Base-by-base conservation (phyloP, 768 basidiomycete genomes). In the Ephemerocybe angulata region DNA sequence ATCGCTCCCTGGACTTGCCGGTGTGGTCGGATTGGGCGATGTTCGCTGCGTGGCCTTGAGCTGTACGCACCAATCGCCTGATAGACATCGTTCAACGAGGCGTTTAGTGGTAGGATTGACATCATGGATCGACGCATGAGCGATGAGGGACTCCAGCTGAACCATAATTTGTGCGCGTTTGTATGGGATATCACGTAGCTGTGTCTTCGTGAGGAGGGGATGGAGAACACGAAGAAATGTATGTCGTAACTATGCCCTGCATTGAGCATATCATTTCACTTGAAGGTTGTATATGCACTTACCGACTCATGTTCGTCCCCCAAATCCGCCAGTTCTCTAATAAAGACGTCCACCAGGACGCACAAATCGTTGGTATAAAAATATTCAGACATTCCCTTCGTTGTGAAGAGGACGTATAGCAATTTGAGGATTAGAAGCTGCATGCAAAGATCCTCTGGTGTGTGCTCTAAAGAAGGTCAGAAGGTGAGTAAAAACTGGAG, bases 321-420 rank as follows among this genome's bases (percentile, higher is more conserved):
- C 19, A 99, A 72, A 67, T 99, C 88, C 13, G 84, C 82, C 47
- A 99, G 73, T 67, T 98, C 96, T 35, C 97, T 85, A n/a, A 99
- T 78, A 63, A 99, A 98, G 1, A 99, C 97, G 63, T 99, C 97
- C 12, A 99, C 93, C 13, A 99, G 77, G 3, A 99, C 97, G 62
- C 92, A 83, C 29, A 99, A 77, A 63, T 99, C 97, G 65, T 99
- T 99, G 15, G 94, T 98, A 71, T 97, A 99, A 65, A 99, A 98
- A 68, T 93, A 98, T 67, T 98, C 94, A 4, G 88, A 86, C 11
- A 93, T 94, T 29, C 87, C 92, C 58, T 87, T 86, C 2, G 92
- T 97, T 15, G 93, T 96, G 68, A 98, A 98, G 10, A 99, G 80
- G 6, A 98, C 82, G 67, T 96, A 99, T 2, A 99, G 80, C 37